phyloP scores from a whole-genome alignment of 768 basidiomycete species.

The Cytidiella melzeri region DNA sequence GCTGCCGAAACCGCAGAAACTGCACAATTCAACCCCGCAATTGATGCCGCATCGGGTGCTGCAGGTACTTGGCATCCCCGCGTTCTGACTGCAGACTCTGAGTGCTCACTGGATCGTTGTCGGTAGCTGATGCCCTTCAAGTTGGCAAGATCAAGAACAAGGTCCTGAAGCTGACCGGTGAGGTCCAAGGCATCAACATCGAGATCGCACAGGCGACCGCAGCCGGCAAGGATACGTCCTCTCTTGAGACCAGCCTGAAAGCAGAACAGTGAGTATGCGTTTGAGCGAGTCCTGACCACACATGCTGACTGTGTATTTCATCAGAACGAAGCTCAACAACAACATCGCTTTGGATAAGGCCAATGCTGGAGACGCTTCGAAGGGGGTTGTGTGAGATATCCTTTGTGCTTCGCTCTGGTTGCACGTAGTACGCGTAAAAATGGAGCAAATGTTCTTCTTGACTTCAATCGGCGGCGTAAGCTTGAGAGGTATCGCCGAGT shows the following conservation, averaged over 20 bases:
- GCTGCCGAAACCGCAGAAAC: constrained; percentile 35
- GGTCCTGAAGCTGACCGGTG: constrained; percentile 36
- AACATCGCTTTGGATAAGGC: constrained; percentile 31
- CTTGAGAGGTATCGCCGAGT: too few relatives aligned
- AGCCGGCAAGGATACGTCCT: constrained; percentile 24
- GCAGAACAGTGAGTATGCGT: constrained; percentile 20
- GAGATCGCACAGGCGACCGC: constrained; percentile 34
- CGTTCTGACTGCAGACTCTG: neutral
- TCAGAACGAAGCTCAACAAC: constrained; percentile 29
- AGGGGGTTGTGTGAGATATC: constrained; percentile 25
- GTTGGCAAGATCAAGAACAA: constrained; percentile 41
- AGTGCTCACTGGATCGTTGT: neutral
- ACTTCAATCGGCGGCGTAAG: too few relatives aligned
- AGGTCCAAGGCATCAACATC: constrained; percentile 30
- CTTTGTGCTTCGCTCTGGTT: too few relatives aligned
- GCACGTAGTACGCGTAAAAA: too few relatives aligned
- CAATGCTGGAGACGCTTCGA: constrained; percentile 26
- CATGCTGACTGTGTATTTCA: neutral
- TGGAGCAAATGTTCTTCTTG: too few relatives aligned
- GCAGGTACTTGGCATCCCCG: constrained; percentile 9
- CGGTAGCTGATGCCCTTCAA: constrained; percentile 29
- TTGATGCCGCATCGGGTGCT: constrained; percentile 29
- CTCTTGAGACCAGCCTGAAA: constrained; percentile 21
- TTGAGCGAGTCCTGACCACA: neutral
- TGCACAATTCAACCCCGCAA: constrained; percentile 31